These are phyloP conservation scores for Fragaria iinumae DNA, from an alignment of 306 rosid species.

Conservation along the genomic window DNA sequence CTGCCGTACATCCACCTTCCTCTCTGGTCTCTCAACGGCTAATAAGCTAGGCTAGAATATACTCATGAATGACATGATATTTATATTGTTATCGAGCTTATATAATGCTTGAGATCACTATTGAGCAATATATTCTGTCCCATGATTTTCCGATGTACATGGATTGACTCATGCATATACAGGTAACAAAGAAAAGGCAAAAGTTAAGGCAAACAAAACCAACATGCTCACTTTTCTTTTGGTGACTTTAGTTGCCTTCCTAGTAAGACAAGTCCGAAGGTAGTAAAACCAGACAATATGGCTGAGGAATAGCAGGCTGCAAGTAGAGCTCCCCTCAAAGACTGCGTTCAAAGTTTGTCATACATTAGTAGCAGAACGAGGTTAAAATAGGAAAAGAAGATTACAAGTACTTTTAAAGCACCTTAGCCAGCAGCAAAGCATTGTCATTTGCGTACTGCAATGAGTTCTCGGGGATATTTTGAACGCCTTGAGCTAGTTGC, in stretches of 20 bases:
- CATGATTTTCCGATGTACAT: background rate
- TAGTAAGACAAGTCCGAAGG: slow-evolving; percentile 72
- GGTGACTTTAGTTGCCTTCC: slow-evolving; percentile 72
- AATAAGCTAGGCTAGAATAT: no score
- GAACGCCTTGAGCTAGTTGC: slow-evolving; percentile 79
- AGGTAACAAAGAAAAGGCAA: background rate
- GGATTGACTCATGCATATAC: background rate
- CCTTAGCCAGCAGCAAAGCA: slow-evolving; percentile 86
- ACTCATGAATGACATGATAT: background rate
- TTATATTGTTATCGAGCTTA: background rate
- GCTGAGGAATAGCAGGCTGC: slow-evolving; percentile 63
- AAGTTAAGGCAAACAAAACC: background rate
- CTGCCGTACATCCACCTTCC: no score
- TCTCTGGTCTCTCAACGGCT: no score
- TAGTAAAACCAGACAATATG: slow-evolving; percentile 54
- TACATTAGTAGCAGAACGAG: slow-evolving; percentile 5
- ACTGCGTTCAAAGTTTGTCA: slow-evolving; percentile 46
- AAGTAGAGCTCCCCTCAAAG: slow-evolving; percentile 74
- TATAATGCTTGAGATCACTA: background rate
- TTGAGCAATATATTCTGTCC: background rate
- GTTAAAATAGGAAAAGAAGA: slow-evolving; percentile 1
- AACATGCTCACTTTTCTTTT: slow-evolving; percentile 42
- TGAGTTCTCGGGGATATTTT: slow-evolving; percentile 65
- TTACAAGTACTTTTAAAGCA: slow-evolving; percentile 28
- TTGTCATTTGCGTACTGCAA: slow-evolving; percentile 85